A percentile compares a stretch with the other conserved stretches of the same genome.
Evolutionary conservation across 1,139 yeast genomes (phyloP).

Genomic region (Saccharomyces hybrid): DNA sequence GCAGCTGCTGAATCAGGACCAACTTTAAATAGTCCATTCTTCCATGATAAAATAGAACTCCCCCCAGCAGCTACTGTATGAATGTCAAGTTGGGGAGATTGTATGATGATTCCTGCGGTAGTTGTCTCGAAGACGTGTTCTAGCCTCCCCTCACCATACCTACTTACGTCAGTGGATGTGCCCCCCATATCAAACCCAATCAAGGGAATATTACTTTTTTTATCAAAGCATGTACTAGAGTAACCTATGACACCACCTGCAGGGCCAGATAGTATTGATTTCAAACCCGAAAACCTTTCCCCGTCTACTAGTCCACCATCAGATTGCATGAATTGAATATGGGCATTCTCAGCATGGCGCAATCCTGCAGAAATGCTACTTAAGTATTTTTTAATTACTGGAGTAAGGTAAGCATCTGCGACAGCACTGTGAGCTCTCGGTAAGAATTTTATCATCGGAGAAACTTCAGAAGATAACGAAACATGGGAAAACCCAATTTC

Average conservation of each 20-base stretch:
- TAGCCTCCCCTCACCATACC: constrained; percentile 38
- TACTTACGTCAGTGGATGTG: constrained; percentile 51
- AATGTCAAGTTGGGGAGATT: constrained; percentile 51
- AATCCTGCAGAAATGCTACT: constrained; percentile 55
- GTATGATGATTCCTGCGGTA: constrained; percentile 49
- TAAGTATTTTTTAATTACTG: constrained; percentile 57
- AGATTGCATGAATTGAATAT: constrained; percentile 50
- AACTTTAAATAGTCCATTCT: constrained; percentile 48
- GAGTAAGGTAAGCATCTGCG: constrained; percentile 73
- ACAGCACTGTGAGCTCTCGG: constrained; percentile 66
- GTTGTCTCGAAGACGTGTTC: constrained; percentile 51
- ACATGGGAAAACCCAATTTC: constrained; percentile 54
- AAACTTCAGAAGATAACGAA: constrained; percentile 55
- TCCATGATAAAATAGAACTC: constrained; percentile 45
- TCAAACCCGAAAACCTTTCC: constrained; percentile 42
- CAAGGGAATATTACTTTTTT: constrained; percentile 36
- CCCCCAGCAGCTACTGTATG: constrained; percentile 60
- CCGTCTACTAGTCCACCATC: constrained; percentile 53
- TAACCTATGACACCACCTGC: constrained; percentile 60
- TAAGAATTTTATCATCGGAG: constrained; percentile 68
- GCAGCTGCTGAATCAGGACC: constrained; percentile 57
- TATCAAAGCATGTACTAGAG: constrained; percentile 44
- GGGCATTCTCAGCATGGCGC: constrained; percentile 38
- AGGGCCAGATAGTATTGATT: constrained; percentile 51
- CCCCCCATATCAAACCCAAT: constrained; percentile 61